Base-by-base conservation (phyloP, 2,329 filamentous ascomycete species). In the Microdochium trichocladiopsis region DNA sequence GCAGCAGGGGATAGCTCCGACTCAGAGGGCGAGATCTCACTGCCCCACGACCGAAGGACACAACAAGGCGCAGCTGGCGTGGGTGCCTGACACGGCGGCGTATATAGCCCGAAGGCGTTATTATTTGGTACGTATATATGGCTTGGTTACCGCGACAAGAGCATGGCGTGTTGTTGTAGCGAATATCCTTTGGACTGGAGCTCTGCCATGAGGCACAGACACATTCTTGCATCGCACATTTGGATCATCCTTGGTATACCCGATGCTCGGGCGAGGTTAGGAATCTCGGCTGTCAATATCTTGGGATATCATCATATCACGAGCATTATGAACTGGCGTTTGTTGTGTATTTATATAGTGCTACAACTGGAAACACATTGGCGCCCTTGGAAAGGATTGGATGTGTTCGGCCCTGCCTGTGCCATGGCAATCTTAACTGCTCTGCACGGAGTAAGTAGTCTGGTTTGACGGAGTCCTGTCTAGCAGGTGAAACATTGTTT, bases 21-120 rank as follows among this genome's bases (percentile, higher is more conserved):
- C 47, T 81, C 80, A 16, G 80, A 83, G 25, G 76, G 75, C 28
- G 79, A 83, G 60, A 83, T 83, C 52, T 66, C 74, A 50, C 66
- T 82, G 6, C 77, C 77, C 0, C 65, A 64, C 41, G 41, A 47
- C 61, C 60, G 48, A 57, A 56, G 28, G 52, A 48, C 22, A 52
- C 49, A 43, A 31, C 54, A 11, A 52, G 51, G 10, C 28, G 28
- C 22, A 48, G 45, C 52, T 24, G 11, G 21, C 5, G 31, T 48
- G 25, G 45, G n/a, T 22, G 37, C 16, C 4, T 43, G 23, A n/a
- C n/a, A n/a, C n/a, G n/a, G n/a, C n/a, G n/a, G n/a, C n/a, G n/a
- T n/a, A n/a, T n/a, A n/a, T n/a, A n/a, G n/a, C n/a, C n/a, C n/a
- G n/a, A 51, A n/a, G n/a, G 16, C 4, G n/a, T 18, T 24, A 3